Conservation (phyloP, 257 asterid genomes). For the Salvia miltiorrhiza region DNA sequence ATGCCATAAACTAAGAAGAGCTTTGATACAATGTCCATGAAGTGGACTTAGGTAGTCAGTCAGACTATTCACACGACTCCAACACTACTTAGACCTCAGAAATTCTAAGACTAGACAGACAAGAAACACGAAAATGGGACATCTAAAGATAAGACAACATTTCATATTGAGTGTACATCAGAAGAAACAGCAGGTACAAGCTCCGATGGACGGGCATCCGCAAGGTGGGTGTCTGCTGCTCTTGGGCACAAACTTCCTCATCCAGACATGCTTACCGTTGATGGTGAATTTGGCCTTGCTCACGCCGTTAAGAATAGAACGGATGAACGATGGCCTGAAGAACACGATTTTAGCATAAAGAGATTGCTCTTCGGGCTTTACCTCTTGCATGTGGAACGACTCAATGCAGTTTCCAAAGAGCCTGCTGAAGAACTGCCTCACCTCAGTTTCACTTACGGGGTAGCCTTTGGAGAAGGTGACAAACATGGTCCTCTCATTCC, state of each 20-base stretch:
- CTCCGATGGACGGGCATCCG: neutral
- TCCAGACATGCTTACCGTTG: constrained; percentile 76
- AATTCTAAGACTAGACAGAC: neutral
- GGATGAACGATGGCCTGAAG: constrained; percentile 20
- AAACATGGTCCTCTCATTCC: constrained; percentile 54
- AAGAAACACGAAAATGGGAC: neutral
- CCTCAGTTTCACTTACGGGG: constrained; percentile 48
- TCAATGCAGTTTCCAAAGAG: constrained; percentile 54
- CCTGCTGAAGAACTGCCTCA: constrained; percentile 36
- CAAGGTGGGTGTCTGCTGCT: neutral
- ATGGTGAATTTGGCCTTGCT: constrained; percentile 53
- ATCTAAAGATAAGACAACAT: neutral
- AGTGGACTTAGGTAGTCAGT: neutral
- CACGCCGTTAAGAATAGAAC: constrained; percentile 37
- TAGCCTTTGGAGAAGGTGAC: constrained; percentile 73
- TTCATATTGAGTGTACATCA: neutral
- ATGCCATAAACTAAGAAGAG: neutral
- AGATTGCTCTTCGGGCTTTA: constrained; percentile 41
- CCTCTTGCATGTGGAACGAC: constrained; percentile 50
- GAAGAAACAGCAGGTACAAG: neutral
- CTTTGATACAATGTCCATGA: neutral
- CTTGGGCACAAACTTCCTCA: constrained; percentile 50
- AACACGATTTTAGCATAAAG: constrained; percentile 64
- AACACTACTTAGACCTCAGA: neutral
- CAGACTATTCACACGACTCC: neutral